Evolutionary conservation across 2,329 filamentous ascomycete species (phyloP), one percentile per base, ranked within the genome.

Genomic region (Cercospora sp.): DNA sequence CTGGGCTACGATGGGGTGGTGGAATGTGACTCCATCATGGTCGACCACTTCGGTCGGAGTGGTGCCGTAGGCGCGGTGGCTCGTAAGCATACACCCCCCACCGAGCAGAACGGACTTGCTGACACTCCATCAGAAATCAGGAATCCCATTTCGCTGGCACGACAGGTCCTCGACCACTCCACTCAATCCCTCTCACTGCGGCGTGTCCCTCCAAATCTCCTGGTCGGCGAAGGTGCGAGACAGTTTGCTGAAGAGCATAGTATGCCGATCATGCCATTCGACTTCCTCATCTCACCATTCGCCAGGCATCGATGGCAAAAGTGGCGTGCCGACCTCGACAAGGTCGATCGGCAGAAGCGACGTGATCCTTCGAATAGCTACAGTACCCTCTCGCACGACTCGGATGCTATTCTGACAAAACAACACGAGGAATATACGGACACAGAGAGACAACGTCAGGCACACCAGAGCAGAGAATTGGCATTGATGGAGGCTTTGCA

Each of bases 11-110:
- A 97, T 73, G 95, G 95, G 1, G 87, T 89, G 1, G 95, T 98
- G 12, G 95, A 99, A 79, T 96, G 94, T 74, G 95, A 99, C 82
- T 95, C 95, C 65, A 94, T 93, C 0, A 87, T 99, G 64, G 91
- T 99, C 48, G 94, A 99, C 76, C 91, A 98, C 78, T 83, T 90
- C 61, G 95, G 96, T 51, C 89, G 93, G 71, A 98, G 94, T 78
- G 95, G 95, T 73, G 95, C 93, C 51, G 96, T 93, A 72, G 96
- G 95, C 72, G 94, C 95, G 53, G 92, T 95, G 53, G 87, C 92
- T 69, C 91, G 94, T 97, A 83, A 79, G 92, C 85, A 20, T 20
- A 9, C n/a, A 55, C 16, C 16, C 5, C n/a, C 28, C 18, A 3
- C 18, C n/a, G 16, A 16, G 18, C 33, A n/a, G 18, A 3, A 55